These are phyloP conservation scores for Phenoliferia sp. DNA, from an alignment of 1,284 basidiomycete species.

Conservation along the genomic window DNA sequence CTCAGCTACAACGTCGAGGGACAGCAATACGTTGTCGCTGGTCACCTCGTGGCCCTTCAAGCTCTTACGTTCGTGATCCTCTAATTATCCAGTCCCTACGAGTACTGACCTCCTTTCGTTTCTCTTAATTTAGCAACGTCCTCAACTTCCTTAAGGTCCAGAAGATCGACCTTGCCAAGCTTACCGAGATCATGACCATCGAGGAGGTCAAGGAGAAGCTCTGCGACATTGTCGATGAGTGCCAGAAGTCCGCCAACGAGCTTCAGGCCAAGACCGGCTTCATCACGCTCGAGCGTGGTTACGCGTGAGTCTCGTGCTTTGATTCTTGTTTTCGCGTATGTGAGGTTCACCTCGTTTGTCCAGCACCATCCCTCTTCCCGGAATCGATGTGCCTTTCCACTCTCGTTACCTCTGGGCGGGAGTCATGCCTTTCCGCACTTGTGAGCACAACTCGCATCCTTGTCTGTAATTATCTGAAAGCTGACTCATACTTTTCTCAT, in stretches of 20 bases:
- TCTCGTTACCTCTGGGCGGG: conserved; percentile 98
- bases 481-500: conserved; percentile 6
- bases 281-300: conserved; percentile 92
- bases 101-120: not conserved
- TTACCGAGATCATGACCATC: conserved; percentile 73
- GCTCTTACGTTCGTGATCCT: conserved; percentile 68
- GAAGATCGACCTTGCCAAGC: conserved; percentile 93
- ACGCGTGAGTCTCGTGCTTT: conserved; percentile 46
- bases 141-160: conserved; percentile 94
- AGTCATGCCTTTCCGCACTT: conserved; percentile 92
- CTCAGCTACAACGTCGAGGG: conserved; percentile 79
- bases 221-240: conserved; percentile 80
- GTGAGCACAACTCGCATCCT: conserved; percentile 53
- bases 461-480: no score
- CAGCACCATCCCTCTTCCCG: conserved; percentile 77
- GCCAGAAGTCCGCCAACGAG: conserved; percentile 64
- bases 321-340: not conserved
- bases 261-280: conserved; percentile 79
- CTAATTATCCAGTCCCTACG: not conserved
- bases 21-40: conserved; percentile 96
- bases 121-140: conserved; percentile 47
- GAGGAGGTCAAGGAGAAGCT: conserved; percentile 92
- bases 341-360: not conserved
- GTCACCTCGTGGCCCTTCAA: conserved; percentile 87
- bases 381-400: conserved; percentile 99